Conservation (phyloP, 176 grass and related monocot genomes). For the Juncus inflexus region DNA sequence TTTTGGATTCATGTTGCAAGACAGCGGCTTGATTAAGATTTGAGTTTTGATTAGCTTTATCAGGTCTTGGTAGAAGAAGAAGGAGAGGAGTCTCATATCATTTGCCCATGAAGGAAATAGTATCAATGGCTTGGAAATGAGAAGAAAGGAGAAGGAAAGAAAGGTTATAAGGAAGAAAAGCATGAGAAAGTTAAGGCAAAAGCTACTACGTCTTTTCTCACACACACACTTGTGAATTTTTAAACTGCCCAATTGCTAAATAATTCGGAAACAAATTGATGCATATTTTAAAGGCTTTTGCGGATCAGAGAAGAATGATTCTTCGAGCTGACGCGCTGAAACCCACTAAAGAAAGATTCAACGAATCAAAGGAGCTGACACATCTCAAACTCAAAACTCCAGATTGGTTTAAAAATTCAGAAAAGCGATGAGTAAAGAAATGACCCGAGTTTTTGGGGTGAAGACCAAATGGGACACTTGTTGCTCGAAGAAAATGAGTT, state of each 20-base stretch:
- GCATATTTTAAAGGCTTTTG: conserved; percentile 8
- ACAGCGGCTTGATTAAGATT: background rate
- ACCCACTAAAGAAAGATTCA: conserved; percentile 68
- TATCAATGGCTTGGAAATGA: conserved; percentile 45
- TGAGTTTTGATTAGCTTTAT: conserved; percentile 14
- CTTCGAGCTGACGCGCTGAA: conserved; percentile 52
- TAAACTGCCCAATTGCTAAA: conserved; percentile 22
- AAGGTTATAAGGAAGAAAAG: conserved; percentile 63
- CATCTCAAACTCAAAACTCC: conserved; percentile 15
- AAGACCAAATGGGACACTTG: conserved; percentile 38
- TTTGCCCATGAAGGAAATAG: conserved; percentile 34
- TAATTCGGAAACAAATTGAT: conserved; percentile 11
- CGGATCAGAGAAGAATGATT: conserved; percentile 22
- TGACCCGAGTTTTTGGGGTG: conserved; percentile 20
- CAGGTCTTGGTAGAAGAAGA: conserved; percentile 49
- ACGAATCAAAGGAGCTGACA: conserved; percentile 43
- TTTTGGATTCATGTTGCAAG: conserved; percentile 30
- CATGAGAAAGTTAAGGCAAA: conserved; percentile 39
- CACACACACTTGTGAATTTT: conserved; percentile 28
- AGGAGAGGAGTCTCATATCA: conserved; percentile 69
- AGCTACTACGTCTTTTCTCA: background rate
- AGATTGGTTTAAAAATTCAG: conserved; percentile 7
- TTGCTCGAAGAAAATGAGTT: conserved; percentile 23
- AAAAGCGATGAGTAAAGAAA: background rate
- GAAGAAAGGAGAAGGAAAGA: conserved; percentile 42